Percentiles rank a stretch among this genome's conserved stretches.
phyloP scores from a whole-genome alignment of 305 asterid genomes.

The Solanum hybrid region DNA sequence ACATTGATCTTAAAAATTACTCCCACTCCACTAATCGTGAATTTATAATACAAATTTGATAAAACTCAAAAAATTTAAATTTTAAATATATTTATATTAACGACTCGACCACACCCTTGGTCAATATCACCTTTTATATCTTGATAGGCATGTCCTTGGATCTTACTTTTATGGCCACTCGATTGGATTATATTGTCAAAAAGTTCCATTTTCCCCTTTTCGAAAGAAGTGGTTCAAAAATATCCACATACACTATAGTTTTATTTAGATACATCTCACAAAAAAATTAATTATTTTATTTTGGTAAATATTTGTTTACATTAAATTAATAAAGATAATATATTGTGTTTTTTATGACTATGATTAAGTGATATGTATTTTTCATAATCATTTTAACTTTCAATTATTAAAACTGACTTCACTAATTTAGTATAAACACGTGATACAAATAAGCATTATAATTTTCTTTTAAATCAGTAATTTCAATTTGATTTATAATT shows the following conservation, averaged over 20 bases:
- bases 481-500: no score
- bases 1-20: background rate
- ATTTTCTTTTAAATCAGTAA: no score
- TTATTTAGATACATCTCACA: background rate
- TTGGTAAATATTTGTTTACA: background rate
- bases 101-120: no score
- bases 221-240: background rate
- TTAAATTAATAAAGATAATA: background rate
- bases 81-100: no score
- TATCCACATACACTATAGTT: background rate
- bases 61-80: background rate
- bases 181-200: background rate
- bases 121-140: background rate
- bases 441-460: no score
- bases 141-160: background rate
- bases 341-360: background rate
- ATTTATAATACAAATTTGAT: background rate
- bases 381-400: background rate
- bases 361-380: background rate
- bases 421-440: no score
- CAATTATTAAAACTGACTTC: background rate
- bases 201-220: background rate
- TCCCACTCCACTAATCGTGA: fast-evolving
- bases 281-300: background rate
- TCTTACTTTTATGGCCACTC: background rate